Evolutionary conservation across 176 grass and related monocot species (phyloP).

Genomic region (Paspalum notatum): DNA sequence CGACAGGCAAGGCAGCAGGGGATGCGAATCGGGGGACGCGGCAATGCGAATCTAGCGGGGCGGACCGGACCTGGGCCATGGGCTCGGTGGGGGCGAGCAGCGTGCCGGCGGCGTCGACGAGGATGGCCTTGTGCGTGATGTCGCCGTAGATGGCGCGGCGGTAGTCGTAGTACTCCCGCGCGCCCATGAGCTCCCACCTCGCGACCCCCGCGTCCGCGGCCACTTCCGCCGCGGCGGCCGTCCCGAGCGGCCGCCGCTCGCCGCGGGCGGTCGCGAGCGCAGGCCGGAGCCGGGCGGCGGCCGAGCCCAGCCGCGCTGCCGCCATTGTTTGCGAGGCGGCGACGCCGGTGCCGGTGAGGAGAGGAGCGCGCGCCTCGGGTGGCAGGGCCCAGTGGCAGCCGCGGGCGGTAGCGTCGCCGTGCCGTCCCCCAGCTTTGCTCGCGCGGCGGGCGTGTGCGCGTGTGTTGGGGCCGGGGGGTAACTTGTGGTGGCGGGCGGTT

Average conservation of each 20-base stretch:
- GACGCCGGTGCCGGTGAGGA: not conserved
- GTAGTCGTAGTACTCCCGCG: constrained; percentile 90
- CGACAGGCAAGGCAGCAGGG: not conserved
- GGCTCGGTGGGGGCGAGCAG: constrained; percentile 89
- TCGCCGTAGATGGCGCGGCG: constrained; percentile 88
- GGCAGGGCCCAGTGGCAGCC: not conserved
- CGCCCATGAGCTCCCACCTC: constrained; percentile 67
- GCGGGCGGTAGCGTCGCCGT: constrained; percentile 29
- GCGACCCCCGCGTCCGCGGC: not conserved
- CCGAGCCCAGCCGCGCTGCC: constrained; percentile 37
- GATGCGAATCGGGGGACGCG: not conserved
- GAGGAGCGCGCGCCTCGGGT: not conserved
- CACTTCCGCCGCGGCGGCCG: constrained; percentile 32
- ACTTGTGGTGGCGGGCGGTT: constrained; percentile 24
- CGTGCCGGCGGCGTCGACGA: constrained; percentile 94
- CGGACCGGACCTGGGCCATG: constrained; percentile 79
- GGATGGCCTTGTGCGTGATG: constrained; percentile 92
- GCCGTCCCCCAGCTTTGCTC: constrained; percentile 19
- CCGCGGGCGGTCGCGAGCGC: constrained; percentile 15
- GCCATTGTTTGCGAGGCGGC: constrained; percentile 41
- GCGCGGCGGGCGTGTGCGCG: not conserved
- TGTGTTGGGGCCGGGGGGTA: not conserved
- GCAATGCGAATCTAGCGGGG: not conserved
- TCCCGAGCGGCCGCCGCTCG: constrained; percentile 28
- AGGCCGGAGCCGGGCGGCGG: constrained; percentile 13